phyloP scores from a whole-genome alignment of 352 stramenopile genomes.

The Phytophthora europaea region DNA sequence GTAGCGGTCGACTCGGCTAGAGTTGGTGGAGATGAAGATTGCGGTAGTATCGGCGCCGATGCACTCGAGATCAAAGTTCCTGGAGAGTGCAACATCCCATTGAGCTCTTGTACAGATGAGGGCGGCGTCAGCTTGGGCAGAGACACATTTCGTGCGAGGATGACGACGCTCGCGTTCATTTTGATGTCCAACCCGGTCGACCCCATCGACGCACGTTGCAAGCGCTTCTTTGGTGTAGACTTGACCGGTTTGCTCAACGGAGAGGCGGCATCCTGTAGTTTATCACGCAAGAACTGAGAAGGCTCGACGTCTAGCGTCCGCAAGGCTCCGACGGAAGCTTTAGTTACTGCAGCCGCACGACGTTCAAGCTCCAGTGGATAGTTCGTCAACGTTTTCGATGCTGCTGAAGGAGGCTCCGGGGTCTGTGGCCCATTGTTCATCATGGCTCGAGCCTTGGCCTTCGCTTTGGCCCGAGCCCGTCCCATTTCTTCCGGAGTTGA shows the following conservation, averaged over 20 bases:
- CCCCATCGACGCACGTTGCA: conserved; percentile 13
- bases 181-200: conserved; percentile 26
- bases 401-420: conserved; percentile 9
- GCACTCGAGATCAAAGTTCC: conserved; percentile 33
- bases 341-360: conserved; percentile 19
- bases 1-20: not conserved
- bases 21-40: not conserved
- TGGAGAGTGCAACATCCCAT: conserved; percentile 1
- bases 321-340: conserved; percentile 10
- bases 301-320: conserved; percentile 47
- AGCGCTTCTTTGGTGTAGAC: conserved; percentile 51
- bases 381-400: conserved; percentile 33
- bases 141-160: conserved; percentile 48
- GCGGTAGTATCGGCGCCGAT: conserved; percentile 29
- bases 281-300: conserved; percentile 53
- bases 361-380: conserved; percentile 58
- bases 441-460: conserved; percentile 19
- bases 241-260: conserved; percentile 31
- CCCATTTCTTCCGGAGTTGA: conserved; percentile 38
- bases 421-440: conserved; percentile 34
- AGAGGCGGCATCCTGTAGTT: conserved; percentile 31
- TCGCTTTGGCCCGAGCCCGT: conserved; percentile 21
- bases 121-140: conserved; percentile 41
- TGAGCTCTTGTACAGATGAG: conserved; percentile 6
- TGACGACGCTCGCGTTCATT: conserved; percentile 49